These are phyloP conservation scores for Stenocarpella maydis DNA, from an alignment of 2,329 filamentous ascomycete genomes.

Conservation along the genomic window DNA sequence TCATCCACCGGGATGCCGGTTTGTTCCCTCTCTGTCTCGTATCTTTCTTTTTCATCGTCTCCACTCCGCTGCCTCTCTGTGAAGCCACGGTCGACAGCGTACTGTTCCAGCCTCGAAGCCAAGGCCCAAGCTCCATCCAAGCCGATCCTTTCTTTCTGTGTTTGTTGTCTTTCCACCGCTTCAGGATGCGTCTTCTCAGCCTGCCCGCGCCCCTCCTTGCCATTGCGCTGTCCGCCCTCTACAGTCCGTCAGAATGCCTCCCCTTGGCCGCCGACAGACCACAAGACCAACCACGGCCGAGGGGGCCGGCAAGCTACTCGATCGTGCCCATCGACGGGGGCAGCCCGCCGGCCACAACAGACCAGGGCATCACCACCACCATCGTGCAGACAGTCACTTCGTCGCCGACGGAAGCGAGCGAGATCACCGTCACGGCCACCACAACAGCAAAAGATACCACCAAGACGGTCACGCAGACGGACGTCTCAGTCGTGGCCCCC, in stretches of 20 bases:
- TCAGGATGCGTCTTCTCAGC: constrained; percentile 27
- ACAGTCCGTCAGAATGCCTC: constrained; percentile 12
- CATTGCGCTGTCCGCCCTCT: constrained; percentile 22
- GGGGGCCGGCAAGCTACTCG: constrained; percentile 29
- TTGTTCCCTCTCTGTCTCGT: constrained; percentile 11
- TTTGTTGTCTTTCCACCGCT: not conserved
- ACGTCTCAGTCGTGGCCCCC: constrained; percentile 28
- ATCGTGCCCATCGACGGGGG: constrained; percentile 35
- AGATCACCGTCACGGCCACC: constrained; percentile 21
- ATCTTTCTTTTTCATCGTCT: not conserved
- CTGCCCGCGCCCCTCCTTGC: constrained; percentile 30
- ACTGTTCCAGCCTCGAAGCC: not conserved
- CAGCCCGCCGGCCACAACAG: constrained; percentile 13
- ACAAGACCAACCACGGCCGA: constrained; percentile 4
- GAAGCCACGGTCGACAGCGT: constrained; percentile 18
- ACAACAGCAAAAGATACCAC: not conserved
- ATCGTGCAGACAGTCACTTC: constrained; percentile 21
- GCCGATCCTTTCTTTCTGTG: constrained; percentile 13
- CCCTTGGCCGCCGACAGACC: constrained; percentile 18
- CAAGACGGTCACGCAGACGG: constrained; percentile 23
- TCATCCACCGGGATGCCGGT: not conserved
- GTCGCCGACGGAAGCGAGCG: constrained; percentile 5
- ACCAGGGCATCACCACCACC: constrained; percentile 8
- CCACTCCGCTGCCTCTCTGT: constrained; percentile 23
- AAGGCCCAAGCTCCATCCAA: constrained; percentile 1